Percentiles rank a stretch among this genome's conserved stretches.
These are phyloP conservation scores for Sporothrix curviconia DNA, from an alignment of 2,329 filamentous ascomycete species.

Conservation along the genomic window DNA sequence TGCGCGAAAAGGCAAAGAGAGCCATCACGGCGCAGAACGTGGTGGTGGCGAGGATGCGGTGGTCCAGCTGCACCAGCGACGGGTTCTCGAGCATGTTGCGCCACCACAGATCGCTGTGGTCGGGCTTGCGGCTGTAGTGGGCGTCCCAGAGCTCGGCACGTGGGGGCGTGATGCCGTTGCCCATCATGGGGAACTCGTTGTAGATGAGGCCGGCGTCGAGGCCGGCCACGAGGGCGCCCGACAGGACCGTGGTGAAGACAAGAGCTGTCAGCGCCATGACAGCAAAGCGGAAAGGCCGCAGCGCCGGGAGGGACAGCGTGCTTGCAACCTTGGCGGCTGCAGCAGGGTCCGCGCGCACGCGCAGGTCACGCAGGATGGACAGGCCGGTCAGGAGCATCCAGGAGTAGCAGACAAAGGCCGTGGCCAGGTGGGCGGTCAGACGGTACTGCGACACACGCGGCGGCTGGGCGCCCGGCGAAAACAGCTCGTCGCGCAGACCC, in stretches of 20 bases:
- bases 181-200: slow-evolving; percentile 98
- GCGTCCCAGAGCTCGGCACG: slow-evolving; percentile 74
- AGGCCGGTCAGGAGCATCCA: slow-evolving; percentile 92
- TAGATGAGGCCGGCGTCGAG: slow-evolving; percentile 96
- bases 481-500: slow-evolving; percentile 90
- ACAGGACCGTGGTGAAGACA: slow-evolving; percentile 86
- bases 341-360: slow-evolving; percentile 61
- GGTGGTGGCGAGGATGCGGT: slow-evolving; percentile 83
- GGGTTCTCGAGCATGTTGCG: slow-evolving; percentile 97
- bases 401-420: slow-evolving; percentile 87
- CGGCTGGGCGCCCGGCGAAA: slow-evolving; percentile 82
- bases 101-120: slow-evolving; percentile 85
- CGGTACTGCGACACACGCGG: slow-evolving; percentile 93
- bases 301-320: slow-evolving; percentile 57
- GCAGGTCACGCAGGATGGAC: slow-evolving; percentile 70
- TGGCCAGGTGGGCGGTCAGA: slow-evolving; percentile 78
- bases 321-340: slow-evolving; percentile 54
- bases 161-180: slow-evolving; percentile 72
- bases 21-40: slow-evolving; percentile 77
- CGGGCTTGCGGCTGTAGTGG: slow-evolving; percentile 75
- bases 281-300: slow-evolving; percentile 66
- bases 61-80: slow-evolving; percentile 88
- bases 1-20: slow-evolving; percentile 74
- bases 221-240: slow-evolving; percentile 86
- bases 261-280: slow-evolving; percentile 65